Evolutionary conservation across 2,329 filamentous ascomycete species (phyloP), one percentile per base, ranked within the genome.

Genomic region (Tetracladium maxilliforme): DNA sequence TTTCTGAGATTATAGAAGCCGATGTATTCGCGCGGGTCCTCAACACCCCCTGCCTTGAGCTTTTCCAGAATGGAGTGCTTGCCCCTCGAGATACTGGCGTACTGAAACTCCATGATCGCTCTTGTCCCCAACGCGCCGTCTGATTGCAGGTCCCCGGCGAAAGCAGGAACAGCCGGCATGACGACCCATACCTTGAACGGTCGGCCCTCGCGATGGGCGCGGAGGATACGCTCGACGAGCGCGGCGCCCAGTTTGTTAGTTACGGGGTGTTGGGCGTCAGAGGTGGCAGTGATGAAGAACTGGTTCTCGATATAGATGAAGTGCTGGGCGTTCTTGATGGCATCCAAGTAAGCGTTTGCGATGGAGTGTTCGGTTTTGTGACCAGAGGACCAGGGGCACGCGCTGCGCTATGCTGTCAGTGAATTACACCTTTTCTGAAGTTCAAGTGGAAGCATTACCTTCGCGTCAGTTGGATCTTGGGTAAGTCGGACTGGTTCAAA

Each of bases 41-140:
- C 61, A 24, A 84, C 61, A 7, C 80, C 79, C 16, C 65, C 62
- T 27, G 64, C 57, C 11, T 59, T 56, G 26, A 86, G 63, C 22
- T 60, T 61, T 45, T 86, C 79, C 42, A 86, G 73, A 44, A 92
- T 90, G 30, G 71, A 79, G 45, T 80, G 54, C 4, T 77, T 78
- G 16, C 79, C 78, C 18, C 80, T 70, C 47, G 70, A 78, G 51
- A 90, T 90, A 25, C 70, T 77, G 41, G 70, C 61, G 51, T 90
- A 87, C 44, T 90, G 81, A 47, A 78, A 87, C 44, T 90, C 80
- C 77, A 90, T 86, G 40, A 92, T 87, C 5, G 80, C 82, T 18
- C 82, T 62, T 1, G 81, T 90, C 13, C 78, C 77, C 2, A 87
- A 57, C 7, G 76, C 72, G 13, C 68, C 73, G 26, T 86, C 75